A percentile compares a stretch with the other conserved stretches of the same genome.
These are phyloP conservation scores for Coniochaeta sp. DNA, from an alignment of 2,329 filamentous ascomycete genomes.

Conservation along the genomic window DNA sequence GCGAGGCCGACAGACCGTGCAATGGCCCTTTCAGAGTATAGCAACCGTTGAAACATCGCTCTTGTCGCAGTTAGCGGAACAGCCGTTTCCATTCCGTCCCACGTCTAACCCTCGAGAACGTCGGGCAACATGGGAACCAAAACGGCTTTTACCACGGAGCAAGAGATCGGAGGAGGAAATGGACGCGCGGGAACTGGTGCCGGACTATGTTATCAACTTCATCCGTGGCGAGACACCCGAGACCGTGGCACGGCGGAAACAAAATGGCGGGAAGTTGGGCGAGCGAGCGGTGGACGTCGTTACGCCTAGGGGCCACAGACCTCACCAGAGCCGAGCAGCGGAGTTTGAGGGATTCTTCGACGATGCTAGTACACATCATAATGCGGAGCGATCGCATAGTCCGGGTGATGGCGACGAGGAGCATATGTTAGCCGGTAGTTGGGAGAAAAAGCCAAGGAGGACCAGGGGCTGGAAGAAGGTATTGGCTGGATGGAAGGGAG, in stretches of 20 bases:
- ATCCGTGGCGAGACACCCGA: conserved; percentile 49
- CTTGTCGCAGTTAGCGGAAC: conserved; percentile 12
- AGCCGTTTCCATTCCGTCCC: conserved; percentile 3
- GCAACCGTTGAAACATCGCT: conserved; percentile 14
- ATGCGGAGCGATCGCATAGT: neutral
- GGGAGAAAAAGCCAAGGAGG: conserved; percentile 4
- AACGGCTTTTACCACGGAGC: neutral
- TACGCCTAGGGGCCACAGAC: conserved; percentile 17
- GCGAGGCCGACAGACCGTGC: conserved; percentile 17
- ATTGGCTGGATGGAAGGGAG: conserved; percentile 39
- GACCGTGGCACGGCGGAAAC: conserved; percentile 37
- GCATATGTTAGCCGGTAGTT: conserved; percentile 10
- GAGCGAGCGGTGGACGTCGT: conserved; percentile 23
- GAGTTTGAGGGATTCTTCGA: conserved; percentile 21
- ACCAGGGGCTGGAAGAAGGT: conserved; percentile 18
- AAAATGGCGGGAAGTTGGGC: conserved; percentile 23
- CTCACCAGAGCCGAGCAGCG: conserved; percentile 26
- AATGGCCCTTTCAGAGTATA: conserved; percentile 29
- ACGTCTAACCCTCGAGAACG: conserved; percentile 4
- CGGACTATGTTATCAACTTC: conserved; percentile 50
- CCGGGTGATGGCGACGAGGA: conserved; percentile 9
- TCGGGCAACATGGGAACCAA: conserved; percentile 19
- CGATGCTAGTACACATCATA: neutral
- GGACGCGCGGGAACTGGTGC: conserved; percentile 32
- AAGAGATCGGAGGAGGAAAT: conserved; percentile 11